phyloP scores from a whole-genome alignment of 768 basidiomycete species.

The Suillus spraguei region DNA sequence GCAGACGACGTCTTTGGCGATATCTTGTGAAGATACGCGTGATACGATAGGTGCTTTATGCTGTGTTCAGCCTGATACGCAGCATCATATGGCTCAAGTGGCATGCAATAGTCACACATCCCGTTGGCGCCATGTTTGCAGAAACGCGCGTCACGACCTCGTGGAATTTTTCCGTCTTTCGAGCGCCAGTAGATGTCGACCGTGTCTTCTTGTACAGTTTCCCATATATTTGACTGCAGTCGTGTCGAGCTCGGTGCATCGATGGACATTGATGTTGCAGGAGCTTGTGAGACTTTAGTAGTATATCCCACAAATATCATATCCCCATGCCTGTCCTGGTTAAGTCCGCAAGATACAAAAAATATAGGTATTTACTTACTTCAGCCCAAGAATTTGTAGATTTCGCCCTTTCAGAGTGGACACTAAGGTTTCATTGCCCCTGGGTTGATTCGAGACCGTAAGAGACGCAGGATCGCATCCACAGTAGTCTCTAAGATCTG shows the following conservation, averaged over 20 bases:
- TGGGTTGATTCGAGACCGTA: constrained; percentile 88
- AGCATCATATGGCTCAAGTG: constrained; percentile 93
- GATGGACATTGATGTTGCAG: constrained; percentile 33
- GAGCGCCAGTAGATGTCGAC: constrained; percentile 88
- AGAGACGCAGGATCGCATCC: constrained; percentile 69
- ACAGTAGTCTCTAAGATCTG: constrained; percentile 80
- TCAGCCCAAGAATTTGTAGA: constrained; percentile 75
- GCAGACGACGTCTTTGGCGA: constrained; percentile 63
- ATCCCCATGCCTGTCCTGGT: constrained; percentile 79
- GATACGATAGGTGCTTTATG: constrained; percentile 98
- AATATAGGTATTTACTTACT: constrained; percentile 49
- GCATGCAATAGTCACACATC: constrained; percentile 99
- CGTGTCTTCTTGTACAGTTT: constrained; percentile 73
- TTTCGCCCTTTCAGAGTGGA: constrained; percentile 64
- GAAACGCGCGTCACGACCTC: constrained; percentile 78
- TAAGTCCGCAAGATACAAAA: constrained; percentile 8
- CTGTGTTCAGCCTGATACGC: constrained; percentile 86
- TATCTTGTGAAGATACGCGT: constrained; percentile 88
- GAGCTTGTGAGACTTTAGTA: constrained; percentile 34
- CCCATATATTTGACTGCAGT: constrained; percentile 60
- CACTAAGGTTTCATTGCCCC: constrained; percentile 78
- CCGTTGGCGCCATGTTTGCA: constrained; percentile 95
- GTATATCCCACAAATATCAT: constrained; percentile 86
- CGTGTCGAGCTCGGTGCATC: constrained; percentile 23
- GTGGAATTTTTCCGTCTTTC: constrained; percentile 84